Percentiles rank a stretch among this genome's conserved stretches.
Evolutionary conservation across 1,284 basidiomycete genomes (phyloP).

Genomic region (Cystobasidiaceae sp.): DNA sequence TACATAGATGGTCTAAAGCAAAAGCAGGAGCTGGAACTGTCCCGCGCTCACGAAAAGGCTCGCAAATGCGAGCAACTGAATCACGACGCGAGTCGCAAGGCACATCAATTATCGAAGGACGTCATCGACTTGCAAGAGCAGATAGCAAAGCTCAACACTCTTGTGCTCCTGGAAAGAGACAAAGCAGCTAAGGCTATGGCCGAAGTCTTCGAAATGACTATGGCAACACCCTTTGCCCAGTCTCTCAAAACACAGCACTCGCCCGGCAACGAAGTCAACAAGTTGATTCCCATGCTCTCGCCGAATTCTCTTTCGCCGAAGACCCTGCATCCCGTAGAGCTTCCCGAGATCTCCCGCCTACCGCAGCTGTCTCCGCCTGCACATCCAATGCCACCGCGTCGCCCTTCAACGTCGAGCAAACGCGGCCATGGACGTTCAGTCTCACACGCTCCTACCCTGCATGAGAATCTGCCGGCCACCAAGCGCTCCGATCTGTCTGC

Average conservation of each 20-base stretch:
- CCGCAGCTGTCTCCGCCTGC: constrained; percentile 7
- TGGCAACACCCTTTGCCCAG: constrained; percentile 7
- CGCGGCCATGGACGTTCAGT: constrained; percentile 3
- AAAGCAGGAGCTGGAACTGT: constrained; percentile 37
- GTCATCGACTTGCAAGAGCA: constrained; percentile 29
- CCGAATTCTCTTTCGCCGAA: neutral
- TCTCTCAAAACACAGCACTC: neutral
- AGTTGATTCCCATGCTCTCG: neutral
- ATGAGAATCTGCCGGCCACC: constrained; percentile 12
- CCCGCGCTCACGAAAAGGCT: constrained; percentile 32
- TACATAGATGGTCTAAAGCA: constrained; percentile 32
- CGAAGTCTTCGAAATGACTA: constrained; percentile 30
- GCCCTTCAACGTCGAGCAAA: neutral
- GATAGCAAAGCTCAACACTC: constrained; percentile 29
- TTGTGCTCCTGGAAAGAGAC: constrained; percentile 29
- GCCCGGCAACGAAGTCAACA: constrained; percentile 3
- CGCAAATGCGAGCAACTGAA: constrained; percentile 36
- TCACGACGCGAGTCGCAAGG: constrained; percentile 32
- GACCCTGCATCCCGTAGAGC: neutral
- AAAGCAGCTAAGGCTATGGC: constrained; percentile 32
- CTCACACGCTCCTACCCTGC: constrained; percentile 12
- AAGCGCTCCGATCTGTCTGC: neutral
- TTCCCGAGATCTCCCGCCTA: neutral
- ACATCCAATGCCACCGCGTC: neutral
- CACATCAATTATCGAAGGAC: constrained; percentile 16